Base-by-base conservation (phyloP, 2,329 filamentous ascomycete species). In the Cladophialophora bantiana region DNA sequence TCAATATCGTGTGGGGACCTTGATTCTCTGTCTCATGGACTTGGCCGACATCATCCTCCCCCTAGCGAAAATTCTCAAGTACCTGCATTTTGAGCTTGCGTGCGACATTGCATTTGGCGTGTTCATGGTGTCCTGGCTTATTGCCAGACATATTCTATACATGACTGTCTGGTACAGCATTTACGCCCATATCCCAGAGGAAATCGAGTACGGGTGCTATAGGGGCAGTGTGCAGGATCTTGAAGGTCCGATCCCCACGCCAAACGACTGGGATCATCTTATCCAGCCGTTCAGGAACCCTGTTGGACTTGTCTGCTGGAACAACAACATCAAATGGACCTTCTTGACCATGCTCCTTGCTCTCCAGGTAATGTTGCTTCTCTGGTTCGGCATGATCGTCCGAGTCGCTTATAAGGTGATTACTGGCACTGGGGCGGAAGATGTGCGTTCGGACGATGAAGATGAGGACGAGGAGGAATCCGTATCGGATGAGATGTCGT, bases 41-140 rank as follows among this genome's bases (percentile, higher is more conserved):
- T 85, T 96, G 60, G 92, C 96, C 55, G 95, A 98, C 76, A 85
- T 97, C 59, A 85, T 97, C 68, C 85, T 99, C 48, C 91, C 94
- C 53, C 92, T 97, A 35, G 95, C 95, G 73, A 99, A 99, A 80
- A 92, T 94, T 74, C 87, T 98, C 72, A 97, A 97, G 78, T 99
- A 98, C 77, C 82, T 93, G 59, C 90, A 90, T 68, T 93, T 86
- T 78, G 87, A 88, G 69, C 89, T 82, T 3, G 80, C 89, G 62
- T 97, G 94, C 82, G 95, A 98, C 76, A 80, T 89, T 68, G 87
- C 89, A 58, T 98, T 98, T 75, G 94, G 88, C 42, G 77, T 94
- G 32, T 97, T 98, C 80, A 90, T 98, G 80, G 74, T 92, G 15
- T 87, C 88, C 60, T 99, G 95, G 95, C 85, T 97, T 70, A 76